Evolutionary conservation across 2,329 filamentous ascomycete genomes (phyloP).

Genomic region (Trichoderma gracile): DNA sequence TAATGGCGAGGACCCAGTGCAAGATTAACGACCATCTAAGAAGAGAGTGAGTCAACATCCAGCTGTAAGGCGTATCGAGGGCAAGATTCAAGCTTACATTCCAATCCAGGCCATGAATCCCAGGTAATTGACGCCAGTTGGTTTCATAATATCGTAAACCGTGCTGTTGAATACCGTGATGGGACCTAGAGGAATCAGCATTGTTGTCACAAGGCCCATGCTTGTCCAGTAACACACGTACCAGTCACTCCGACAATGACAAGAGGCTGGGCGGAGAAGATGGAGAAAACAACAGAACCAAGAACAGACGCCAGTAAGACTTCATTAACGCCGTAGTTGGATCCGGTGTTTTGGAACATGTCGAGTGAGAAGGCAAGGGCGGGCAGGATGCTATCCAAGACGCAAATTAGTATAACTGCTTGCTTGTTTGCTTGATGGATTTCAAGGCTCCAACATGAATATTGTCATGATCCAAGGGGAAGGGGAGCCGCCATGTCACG

Average conservation of each 20-base stretch:
- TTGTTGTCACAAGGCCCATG: neutral
- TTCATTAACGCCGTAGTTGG: constrained; percentile 87
- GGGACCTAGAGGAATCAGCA: constrained; percentile 55
- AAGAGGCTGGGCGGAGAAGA: constrained; percentile 79
- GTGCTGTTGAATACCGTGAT: constrained; percentile 91
- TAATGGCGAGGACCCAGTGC: constrained; percentile 80
- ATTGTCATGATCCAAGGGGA: neutral
- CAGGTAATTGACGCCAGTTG: constrained; percentile 77
- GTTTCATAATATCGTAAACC: constrained; percentile 82
- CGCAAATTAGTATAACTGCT: neutral
- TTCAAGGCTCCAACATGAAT: too few relatives aligned
- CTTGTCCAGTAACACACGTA: constrained; percentile 27
- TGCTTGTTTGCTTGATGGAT: neutral
- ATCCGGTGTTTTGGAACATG: constrained; percentile 86
- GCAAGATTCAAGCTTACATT: constrained; percentile 51
- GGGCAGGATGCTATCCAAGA: constrained; percentile 68
- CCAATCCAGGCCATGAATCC: constrained; percentile 93
- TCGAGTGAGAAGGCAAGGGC: constrained; percentile 87
- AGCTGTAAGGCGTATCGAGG: neutral
- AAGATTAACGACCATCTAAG: constrained; percentile 80
- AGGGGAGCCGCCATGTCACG: constrained; percentile 28
- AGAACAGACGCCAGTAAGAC: constrained; percentile 84
- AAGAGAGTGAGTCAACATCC: neutral
- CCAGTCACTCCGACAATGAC: constrained; percentile 90
- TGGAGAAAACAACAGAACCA: constrained; percentile 75